phyloP scores from a whole-genome alignment of 1,284 basidiomycete species.

The Cryptococcus sp. region DNA sequence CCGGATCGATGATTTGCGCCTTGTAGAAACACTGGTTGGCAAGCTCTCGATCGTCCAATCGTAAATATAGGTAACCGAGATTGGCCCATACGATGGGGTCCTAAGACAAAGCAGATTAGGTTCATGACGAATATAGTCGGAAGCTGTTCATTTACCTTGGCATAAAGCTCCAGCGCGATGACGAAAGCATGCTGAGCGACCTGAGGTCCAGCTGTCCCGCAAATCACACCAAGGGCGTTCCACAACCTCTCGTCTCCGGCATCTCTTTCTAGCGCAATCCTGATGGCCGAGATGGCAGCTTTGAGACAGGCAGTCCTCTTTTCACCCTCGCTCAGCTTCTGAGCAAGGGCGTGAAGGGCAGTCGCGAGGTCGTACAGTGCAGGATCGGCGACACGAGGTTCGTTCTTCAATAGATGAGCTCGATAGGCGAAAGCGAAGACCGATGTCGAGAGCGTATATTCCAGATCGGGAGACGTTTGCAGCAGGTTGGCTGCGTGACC shows the following conservation, averaged over 20 bases:
- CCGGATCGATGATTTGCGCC: conserved; percentile 89
- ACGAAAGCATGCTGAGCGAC: conserved; percentile 89
- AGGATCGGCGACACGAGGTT: conserved; percentile 59
- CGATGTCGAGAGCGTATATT: conserved; percentile 61
- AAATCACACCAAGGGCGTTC: conserved; percentile 58
- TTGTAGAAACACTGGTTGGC: conserved; percentile 84
- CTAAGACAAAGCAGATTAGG: conserved; percentile 52
- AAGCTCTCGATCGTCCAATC: conserved; percentile 75
- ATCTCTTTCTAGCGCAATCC: conserved; percentile 73
- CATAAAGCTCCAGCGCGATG: conserved; percentile 79
- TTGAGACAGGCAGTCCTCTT: conserved; percentile 54
- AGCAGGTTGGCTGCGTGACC: conserved; percentile 44
- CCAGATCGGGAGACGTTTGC: conserved; percentile 21
- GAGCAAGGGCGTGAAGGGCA: conserved; percentile 62
- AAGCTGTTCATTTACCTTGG: conserved; percentile 60
- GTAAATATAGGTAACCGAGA: conserved; percentile 86
- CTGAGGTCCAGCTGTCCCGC: conserved; percentile 38
- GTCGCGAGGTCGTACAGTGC: conserved; percentile 78
- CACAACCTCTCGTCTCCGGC: conserved; percentile 76
- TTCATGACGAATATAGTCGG: conserved; percentile 4
- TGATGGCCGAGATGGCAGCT: conserved; percentile 66
- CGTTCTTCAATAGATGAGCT: conserved; percentile 66
- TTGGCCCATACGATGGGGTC: conserved; percentile 81
- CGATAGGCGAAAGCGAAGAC: conserved; percentile 72
- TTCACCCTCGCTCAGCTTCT: conserved; percentile 35